These are phyloP conservation scores for Vanrija sp. DNA, from an alignment of 1,284 basidiomycete species.

Conservation along the genomic window DNA sequence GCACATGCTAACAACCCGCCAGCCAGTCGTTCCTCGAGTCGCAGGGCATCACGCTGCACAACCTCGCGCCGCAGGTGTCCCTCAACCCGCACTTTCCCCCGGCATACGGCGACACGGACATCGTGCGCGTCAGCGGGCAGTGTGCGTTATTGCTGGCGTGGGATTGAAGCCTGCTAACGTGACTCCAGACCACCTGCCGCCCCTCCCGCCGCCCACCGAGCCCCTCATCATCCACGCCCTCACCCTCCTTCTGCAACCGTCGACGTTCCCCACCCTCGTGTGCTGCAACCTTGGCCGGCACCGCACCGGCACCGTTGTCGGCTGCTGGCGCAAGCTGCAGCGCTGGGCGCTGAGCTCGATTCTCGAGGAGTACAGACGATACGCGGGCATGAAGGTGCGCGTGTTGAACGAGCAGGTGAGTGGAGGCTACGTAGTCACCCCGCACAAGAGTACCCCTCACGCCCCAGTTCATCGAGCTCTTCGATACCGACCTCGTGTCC, in stretches of 20 bases:
- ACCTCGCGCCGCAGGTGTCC: slow-evolving; percentile 40
- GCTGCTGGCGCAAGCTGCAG: slow-evolving; percentile 51
- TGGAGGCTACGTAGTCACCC: too few species aligned
- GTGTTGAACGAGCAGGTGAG: slow-evolving; percentile 54
- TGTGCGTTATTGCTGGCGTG: slow-evolving; percentile 21
- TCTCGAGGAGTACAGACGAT: slow-evolving; percentile 54
- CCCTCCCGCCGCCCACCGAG: slow-evolving; percentile 49
- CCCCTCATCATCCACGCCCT: slow-evolving; percentile 55
- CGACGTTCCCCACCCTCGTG: slow-evolving; percentile 53
- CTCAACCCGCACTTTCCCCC: slow-evolving; percentile 46
- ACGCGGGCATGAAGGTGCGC: slow-evolving; percentile 54
- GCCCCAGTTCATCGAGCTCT: slow-evolving; percentile 55
- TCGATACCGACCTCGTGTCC: slow-evolving; percentile 54
- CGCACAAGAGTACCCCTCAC: background rate
- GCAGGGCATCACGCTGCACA: slow-evolving; percentile 42
- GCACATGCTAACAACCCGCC: slow-evolving; percentile 1
- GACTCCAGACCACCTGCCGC: slow-evolving; percentile 40
- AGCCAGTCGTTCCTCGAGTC: slow-evolving; percentile 47
- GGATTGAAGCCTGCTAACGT: too few species aligned
- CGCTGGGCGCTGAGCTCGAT: slow-evolving; percentile 54
- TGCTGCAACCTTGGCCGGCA: slow-evolving; percentile 56
- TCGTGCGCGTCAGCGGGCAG: slow-evolving; percentile 41
- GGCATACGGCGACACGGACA: slow-evolving; percentile 46
- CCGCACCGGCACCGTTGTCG: slow-evolving; percentile 54
- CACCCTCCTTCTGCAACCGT: slow-evolving; percentile 52